Evolutionary conservation across 768 basidiomycete species (phyloP).

Genomic region (Mycena haematopus): DNA sequence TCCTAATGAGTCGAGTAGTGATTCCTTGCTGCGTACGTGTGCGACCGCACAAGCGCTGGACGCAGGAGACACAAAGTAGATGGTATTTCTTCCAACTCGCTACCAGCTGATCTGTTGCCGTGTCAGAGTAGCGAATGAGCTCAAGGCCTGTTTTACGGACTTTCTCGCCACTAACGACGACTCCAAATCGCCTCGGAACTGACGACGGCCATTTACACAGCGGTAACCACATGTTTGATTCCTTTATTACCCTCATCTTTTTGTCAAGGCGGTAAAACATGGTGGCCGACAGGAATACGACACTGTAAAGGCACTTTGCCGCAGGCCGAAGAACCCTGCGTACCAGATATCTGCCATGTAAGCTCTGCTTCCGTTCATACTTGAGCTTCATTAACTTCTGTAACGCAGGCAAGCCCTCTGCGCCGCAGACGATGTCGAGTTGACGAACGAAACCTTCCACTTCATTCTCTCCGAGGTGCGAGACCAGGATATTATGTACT

Average conservation of each 20-base stretch:
- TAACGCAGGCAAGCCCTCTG: conserved; percentile 53
- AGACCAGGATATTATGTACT: conserved; percentile 52
- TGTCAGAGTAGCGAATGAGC: conserved; percentile 59
- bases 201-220: conserved; percentile 15
- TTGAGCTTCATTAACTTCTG: conserved; percentile 19
- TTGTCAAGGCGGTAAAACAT: conserved; percentile 6
- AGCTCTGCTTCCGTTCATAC: conserved; percentile 21
- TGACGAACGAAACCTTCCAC: conserved; percentile 54
- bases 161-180: conserved; percentile 11
- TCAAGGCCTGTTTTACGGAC: conserved; percentile 37
- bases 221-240: conserved; percentile 14
- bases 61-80: conserved; percentile 49
- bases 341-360: conserved; percentile 26
- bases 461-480: conserved; percentile 46
- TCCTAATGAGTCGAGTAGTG: conserved; percentile 48
- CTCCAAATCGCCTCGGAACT: conserved; percentile 4
- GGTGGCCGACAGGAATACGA: conserved; percentile 23
- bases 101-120: background rate
- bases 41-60: conserved; percentile 55
- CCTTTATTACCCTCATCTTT: conserved; percentile 5
- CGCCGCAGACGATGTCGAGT: conserved; percentile 46
- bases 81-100: conserved; percentile 6
- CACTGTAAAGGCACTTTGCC: conserved; percentile 14
- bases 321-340: conserved; percentile 19
- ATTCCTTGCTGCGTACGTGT: conserved; percentile 62